Conservation (phyloP, 1,139 yeast genomes). For the Saccharomycopsis hybrid region DNA sequence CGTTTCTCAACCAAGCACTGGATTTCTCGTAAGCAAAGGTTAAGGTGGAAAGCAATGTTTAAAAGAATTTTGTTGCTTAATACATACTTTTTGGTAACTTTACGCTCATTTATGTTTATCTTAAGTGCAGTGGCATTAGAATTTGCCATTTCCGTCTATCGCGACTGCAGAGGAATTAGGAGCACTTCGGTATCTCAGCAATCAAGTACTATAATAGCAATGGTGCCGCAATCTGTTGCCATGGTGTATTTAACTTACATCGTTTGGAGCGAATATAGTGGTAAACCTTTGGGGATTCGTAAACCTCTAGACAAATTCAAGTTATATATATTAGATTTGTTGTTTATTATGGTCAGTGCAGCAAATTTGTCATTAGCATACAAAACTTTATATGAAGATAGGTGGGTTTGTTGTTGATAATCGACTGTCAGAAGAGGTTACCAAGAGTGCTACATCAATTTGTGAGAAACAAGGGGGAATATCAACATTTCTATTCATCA, state of each 20-base stretch:
- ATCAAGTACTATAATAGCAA: slow-evolving; percentile 89
- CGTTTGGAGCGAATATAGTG: slow-evolving; percentile 84
- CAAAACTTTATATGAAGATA: slow-evolving; percentile 69
- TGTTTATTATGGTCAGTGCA: slow-evolving; percentile 87
- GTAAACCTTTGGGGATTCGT: slow-evolving; percentile 85
- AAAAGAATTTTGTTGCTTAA: slow-evolving; percentile 58
- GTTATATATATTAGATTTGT: slow-evolving; percentile 66
- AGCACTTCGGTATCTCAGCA: slow-evolving; percentile 67
- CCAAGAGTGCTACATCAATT: too few relatives aligned
- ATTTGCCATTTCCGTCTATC: slow-evolving; percentile 58
- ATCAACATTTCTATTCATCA: slow-evolving; percentile 71
- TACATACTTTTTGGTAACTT: slow-evolving; percentile 73
- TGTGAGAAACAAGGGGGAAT: slow-evolving; percentile 79
- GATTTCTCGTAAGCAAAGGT: slow-evolving; percentile 59
- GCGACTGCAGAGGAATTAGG: slow-evolving; percentile 40
- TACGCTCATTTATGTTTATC: slow-evolving; percentile 62
- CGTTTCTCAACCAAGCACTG: slow-evolving; percentile 58
- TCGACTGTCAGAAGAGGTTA: slow-evolving; percentile 27
- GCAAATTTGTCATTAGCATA: slow-evolving; percentile 84
- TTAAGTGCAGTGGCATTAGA: slow-evolving; percentile 60
- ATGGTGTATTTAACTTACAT: slow-evolving; percentile 72
- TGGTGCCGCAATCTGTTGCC: slow-evolving; percentile 76
- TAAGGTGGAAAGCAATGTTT: slow-evolving; percentile 58
- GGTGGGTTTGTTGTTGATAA: slow-evolving; percentile 69
- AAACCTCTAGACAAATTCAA: slow-evolving; percentile 78